Conservation (phyloP, 129 eudicot species). For the Chrysanthemum makinoi region DNA sequence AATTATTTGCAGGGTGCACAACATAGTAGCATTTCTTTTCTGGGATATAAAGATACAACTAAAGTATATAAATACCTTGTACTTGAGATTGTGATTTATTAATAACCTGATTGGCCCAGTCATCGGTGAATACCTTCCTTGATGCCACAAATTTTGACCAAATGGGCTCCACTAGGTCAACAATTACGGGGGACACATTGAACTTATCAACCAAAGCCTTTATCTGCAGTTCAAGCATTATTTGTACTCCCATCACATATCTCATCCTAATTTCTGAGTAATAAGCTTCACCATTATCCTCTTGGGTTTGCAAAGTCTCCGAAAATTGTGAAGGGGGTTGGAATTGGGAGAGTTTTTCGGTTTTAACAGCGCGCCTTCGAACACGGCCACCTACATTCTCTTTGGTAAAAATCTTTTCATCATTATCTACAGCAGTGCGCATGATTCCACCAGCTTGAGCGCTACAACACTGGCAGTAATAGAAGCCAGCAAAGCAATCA, state of each 20-base stretch:
- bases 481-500: slow-evolving; percentile 53
- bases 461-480: slow-evolving; percentile 54
- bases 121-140: slow-evolving; percentile 48
- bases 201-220: slow-evolving; percentile 68
- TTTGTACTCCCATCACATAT: slow-evolving; percentile 67
- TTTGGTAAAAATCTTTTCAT: slow-evolving; percentile 30
- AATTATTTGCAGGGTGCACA: too few relatives aligned
- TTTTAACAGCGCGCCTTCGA: slow-evolving; percentile 32
- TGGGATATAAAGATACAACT: too few relatives aligned
- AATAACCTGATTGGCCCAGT: slow-evolving; percentile 65
- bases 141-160: slow-evolving; percentile 61
- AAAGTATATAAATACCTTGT: slow-evolving; percentile 37
- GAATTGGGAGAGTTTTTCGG: slow-evolving; percentile 43
- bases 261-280: slow-evolving; percentile 51
- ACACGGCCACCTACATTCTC: slow-evolving; percentile 22
- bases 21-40: too few relatives aligned
- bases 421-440: slow-evolving; percentile 50
- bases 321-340: slow-evolving; percentile 52
- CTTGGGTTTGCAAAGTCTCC: slow-evolving; percentile 33
- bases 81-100: slow-evolving; percentile 65
- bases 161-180: slow-evolving; percentile 53
- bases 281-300: slow-evolving; percentile 32
- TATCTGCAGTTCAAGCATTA: slow-evolving; percentile 60
- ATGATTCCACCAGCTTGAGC: slow-evolving; percentile 51
- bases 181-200: slow-evolving; percentile 49